Conservation (phyloP, 192 early-diverging fungal species). For the Coemansia sp. region DNA sequence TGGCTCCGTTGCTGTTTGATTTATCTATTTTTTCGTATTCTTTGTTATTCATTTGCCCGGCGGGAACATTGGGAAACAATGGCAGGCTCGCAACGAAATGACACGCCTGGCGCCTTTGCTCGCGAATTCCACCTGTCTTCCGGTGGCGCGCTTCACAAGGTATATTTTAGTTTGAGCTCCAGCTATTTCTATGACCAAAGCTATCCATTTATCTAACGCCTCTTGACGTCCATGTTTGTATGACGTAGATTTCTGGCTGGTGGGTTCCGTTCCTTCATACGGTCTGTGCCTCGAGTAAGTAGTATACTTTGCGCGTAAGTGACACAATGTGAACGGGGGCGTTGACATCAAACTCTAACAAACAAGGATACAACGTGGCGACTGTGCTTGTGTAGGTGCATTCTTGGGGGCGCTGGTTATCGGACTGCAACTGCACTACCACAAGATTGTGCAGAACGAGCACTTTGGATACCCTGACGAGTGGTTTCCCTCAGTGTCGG, state of each 20-base stretch:
- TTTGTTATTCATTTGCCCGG: constrained; percentile 1
- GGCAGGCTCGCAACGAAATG: constrained; percentile 24
- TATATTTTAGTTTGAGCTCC: background rate
- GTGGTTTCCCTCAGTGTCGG: constrained; percentile 83
- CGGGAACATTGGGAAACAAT: constrained; percentile 9
- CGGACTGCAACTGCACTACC: constrained; percentile 74
- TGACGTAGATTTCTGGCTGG: constrained; percentile 47
- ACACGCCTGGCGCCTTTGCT: constrained; percentile 6
- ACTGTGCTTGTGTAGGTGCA: constrained; percentile 47
- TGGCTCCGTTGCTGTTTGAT: background rate
- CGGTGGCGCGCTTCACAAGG: constrained; percentile 41
- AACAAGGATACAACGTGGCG: background rate
- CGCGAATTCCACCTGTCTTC: constrained; percentile 41
- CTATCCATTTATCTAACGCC: background rate
- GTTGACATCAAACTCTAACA: background rate
- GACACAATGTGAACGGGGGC: background rate
- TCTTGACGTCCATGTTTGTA: background rate
- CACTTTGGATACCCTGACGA: constrained; percentile 75
- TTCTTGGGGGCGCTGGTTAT: constrained; percentile 67
- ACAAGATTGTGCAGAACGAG: constrained; percentile 79
- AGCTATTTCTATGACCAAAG: background rate
- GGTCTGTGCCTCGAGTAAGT: constrained; percentile 51
- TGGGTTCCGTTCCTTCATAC: constrained; percentile 58
- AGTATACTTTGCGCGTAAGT: background rate
- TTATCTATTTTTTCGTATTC: background rate